phyloP scores from a whole-genome alignment of 176 grass and related monocot species.

The Hordeum marinum region DNA sequence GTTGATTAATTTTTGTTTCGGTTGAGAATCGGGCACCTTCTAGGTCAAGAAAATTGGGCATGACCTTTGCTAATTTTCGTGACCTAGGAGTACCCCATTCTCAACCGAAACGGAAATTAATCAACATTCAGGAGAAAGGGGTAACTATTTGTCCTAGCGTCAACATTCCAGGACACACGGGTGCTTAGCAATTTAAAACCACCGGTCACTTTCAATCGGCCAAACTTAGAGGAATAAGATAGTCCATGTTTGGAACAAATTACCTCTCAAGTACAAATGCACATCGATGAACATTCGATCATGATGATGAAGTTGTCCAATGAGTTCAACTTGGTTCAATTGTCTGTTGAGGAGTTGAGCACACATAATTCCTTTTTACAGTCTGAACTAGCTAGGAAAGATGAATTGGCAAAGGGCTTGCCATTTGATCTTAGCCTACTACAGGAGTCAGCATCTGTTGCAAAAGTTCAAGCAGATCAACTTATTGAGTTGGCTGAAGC shows the following conservation, averaged over 20 bases:
- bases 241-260: constrained; percentile 48
- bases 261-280: constrained; percentile 39
- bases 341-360: constrained; percentile 44
- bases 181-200: too few species aligned
- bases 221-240: too few species aligned
- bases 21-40: too few species aligned
- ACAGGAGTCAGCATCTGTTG: constrained; percentile 75
- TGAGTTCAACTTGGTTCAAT: constrained; percentile 51
- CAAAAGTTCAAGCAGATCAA: constrained; percentile 65
- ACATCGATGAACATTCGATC: constrained; percentile 41
- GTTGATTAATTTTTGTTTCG: too few species aligned
- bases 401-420: constrained; percentile 67
- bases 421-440: constrained; percentile 89
- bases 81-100: too few species aligned
- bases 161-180: too few species aligned
- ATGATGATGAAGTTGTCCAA: constrained; percentile 45
- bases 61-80: too few species aligned
- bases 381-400: constrained; percentile 71
- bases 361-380: constrained; percentile 47
- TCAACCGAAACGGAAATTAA: too few species aligned
- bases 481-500: constrained; percentile 41
- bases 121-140: too few species aligned
- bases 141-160: too few species aligned
- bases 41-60: too few species aligned
- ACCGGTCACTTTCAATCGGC: too few species aligned